Percentiles rank a stretch among this genome's conserved stretches.
Evolutionary conservation across 495 filamentous ascomycete genomes (phyloP).

Genomic region (Neurospora sp.): DNA sequence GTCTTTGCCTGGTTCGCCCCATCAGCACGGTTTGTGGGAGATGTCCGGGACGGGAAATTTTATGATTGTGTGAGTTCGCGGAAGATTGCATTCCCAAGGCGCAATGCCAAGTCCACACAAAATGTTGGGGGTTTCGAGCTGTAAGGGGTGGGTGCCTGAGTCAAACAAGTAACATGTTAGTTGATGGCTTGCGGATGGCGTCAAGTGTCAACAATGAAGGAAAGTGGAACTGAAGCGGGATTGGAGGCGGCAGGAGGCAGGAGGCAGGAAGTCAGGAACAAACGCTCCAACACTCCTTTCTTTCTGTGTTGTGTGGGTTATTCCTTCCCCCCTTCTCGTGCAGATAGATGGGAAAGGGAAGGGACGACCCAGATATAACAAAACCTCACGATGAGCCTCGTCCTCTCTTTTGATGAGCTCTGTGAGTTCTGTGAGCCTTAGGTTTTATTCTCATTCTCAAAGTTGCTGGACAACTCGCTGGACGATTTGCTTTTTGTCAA

Average conservation of each 20-base stretch:
- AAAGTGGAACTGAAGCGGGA: background rate
- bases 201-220: background rate
- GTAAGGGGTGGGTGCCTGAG: background rate
- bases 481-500: background rate
- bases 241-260: background rate
- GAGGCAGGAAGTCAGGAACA: background rate
- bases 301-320: background rate
- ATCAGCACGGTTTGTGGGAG: background rate
- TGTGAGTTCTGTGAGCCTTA: background rate
- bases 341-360: background rate
- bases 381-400: background rate
- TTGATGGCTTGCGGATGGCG: background rate
- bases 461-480: background rate
- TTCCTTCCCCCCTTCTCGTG: background rate
- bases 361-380: background rate
- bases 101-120: background rate
- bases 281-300: background rate
- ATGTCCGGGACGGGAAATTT: background rate
- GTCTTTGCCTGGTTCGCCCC: background rate
- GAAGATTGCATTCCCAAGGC: background rate
- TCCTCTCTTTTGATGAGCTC: background rate
- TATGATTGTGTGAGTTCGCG: background rate
- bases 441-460: background rate
- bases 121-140: background rate
- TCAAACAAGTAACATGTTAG: background rate